Percentiles rank a stretch among this genome's conserved stretches.
These are phyloP conservation scores for Ammopiptanthus mongolicus DNA, from an alignment of 306 rosid species.

Conservation along the genomic window DNA sequence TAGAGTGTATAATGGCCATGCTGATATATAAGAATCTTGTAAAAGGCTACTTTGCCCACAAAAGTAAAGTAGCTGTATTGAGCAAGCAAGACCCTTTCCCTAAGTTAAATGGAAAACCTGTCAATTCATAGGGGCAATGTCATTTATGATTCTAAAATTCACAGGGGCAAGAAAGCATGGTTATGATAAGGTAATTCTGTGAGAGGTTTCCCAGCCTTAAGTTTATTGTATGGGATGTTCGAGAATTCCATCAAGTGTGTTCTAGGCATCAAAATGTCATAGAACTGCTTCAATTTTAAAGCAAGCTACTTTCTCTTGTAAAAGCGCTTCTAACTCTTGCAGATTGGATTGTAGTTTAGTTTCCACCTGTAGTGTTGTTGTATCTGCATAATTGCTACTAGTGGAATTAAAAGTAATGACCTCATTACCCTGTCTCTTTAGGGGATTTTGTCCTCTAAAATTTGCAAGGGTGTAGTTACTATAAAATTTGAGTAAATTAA, in stretches of 20 bases:
- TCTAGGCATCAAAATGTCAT: background rate
- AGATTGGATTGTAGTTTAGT: conserved; percentile 1
- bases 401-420: background rate
- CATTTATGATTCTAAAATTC: background rate
- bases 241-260: background rate
- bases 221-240: conserved; percentile 5
- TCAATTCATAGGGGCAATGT: conserved; percentile 43
- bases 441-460: background rate
- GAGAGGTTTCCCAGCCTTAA: background rate
- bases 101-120: conserved; percentile 77
- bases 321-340: background rate
- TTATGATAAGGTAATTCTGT: background rate
- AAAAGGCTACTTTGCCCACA: conserved; percentile 95
- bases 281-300: conserved; percentile 6
- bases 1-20: conserved; percentile 91
- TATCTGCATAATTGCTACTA: background rate
- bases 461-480: background rate
- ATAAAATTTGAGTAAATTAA: too few relatives aligned
- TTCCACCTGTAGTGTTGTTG: background rate
- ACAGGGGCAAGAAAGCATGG: background rate
- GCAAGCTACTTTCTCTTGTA: conserved; percentile 1
- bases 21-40: conserved; percentile 76
- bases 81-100: conserved; percentile 99
- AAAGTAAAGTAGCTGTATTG: conserved; percentile 89
- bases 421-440: conserved; percentile 2